Evolutionary conservation across 805 yeast species (phyloP).

Genomic region (Priceomyces medius): DNA sequence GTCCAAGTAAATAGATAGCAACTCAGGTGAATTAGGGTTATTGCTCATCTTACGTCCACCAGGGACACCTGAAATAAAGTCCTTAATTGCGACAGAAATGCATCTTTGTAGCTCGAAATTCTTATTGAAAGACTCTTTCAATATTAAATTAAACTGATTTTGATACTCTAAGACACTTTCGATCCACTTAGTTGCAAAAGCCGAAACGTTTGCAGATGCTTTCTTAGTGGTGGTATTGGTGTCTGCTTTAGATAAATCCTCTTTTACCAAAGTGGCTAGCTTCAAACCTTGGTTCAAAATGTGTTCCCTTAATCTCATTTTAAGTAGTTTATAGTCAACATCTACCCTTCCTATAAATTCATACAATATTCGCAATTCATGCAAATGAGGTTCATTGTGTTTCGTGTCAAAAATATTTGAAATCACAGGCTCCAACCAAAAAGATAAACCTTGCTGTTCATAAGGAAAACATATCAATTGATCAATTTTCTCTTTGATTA

Average conservation of each 20-base stretch:
- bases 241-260: slow-evolving; percentile 6
- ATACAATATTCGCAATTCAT: slow-evolving; percentile 48
- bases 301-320: slow-evolving; percentile 44
- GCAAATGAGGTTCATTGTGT: slow-evolving; percentile 20
- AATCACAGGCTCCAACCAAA: slow-evolving; percentile 52
- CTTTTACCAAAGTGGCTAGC: slow-evolving; percentile 25
- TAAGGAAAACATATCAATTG: slow-evolving; percentile 46
- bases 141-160: slow-evolving; percentile 48
- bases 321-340: slow-evolving; percentile 48
- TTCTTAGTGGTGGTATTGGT: slow-evolving; percentile 11
- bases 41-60: slow-evolving; percentile 42
- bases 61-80: slow-evolving; percentile 50
- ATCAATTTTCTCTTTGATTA: slow-evolving; percentile 58
- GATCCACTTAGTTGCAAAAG: slow-evolving; percentile 69
- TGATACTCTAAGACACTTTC: slow-evolving; percentile 53
- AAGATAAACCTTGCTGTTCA: slow-evolving; percentile 55
- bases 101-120: slow-evolving; percentile 52
- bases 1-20: slow-evolving; percentile 42
- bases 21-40: slow-evolving; percentile 36
- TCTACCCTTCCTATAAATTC: slow-evolving; percentile 55
- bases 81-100: slow-evolving; percentile 60
- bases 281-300: slow-evolving; percentile 48
- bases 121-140: slow-evolving; percentile 47
- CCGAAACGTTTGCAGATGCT: slow-evolving; percentile 31
- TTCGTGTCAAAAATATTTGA: slow-evolving; percentile 11